Conservation (phyloP, 257 asterid species). For the Apocynum venetum region DNA sequence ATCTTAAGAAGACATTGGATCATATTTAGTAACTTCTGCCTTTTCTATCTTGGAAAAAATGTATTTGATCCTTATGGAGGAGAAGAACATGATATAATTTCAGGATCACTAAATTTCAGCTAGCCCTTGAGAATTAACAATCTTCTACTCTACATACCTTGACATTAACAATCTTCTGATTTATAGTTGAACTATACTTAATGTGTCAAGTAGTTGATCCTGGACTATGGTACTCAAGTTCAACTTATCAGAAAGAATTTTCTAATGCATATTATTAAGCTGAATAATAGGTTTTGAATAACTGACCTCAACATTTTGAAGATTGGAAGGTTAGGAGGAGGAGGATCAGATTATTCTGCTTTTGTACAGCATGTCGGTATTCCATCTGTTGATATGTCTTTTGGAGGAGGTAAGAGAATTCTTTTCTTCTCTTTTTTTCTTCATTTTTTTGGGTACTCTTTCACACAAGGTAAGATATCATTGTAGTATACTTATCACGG, state of each 20-base stretch:
- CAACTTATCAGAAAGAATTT: not conserved
- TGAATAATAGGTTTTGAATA: not conserved
- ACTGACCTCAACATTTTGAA: constrained; percentile 14
- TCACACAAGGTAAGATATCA: not conserved
- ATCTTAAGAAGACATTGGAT: not conserved
- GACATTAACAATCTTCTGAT: too few relatives aligned
- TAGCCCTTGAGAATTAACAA: not conserved
- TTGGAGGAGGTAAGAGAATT: constrained; percentile 52
- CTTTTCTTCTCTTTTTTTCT: too few relatives aligned
- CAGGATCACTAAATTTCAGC: not conserved
- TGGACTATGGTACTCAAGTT: not conserved
- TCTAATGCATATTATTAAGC: not conserved
- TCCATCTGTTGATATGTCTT: constrained; percentile 61
- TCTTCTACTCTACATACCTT: too few relatives aligned
- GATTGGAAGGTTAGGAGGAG: constrained; percentile 82
- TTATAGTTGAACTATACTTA: not conserved
- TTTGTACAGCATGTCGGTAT: constrained; percentile 81
- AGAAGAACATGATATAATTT: too few relatives aligned
- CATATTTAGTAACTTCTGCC: not conserved
- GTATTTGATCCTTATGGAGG: not conserved
- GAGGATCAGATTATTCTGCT: constrained; percentile 72
- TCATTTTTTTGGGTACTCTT: not conserved
- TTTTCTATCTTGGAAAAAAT: not conserved
- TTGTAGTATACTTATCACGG: not conserved
- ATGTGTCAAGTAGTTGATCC: not conserved